A percentile compares a stretch with the other conserved stretches of the same genome.
Evolutionary conservation across 1,139 yeast genomes (phyloP).

Genomic region (Kodamaea suecica): DNA sequence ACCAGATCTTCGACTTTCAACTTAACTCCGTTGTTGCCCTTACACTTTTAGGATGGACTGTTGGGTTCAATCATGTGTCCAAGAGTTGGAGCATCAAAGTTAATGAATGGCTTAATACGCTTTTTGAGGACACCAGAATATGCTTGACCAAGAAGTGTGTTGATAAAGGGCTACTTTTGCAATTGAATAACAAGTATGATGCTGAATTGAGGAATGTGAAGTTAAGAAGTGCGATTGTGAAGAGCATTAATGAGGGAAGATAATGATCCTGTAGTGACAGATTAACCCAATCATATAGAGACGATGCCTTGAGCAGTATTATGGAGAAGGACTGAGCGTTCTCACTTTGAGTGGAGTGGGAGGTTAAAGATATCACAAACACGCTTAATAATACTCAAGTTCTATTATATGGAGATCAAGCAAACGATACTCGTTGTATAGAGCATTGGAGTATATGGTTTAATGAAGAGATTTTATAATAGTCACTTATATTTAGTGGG

Average conservation of each 20-base stretch:
- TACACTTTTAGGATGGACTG: slow-evolving; percentile 38
- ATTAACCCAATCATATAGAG: too few relatives aligned
- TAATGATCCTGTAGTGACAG: too few relatives aligned
- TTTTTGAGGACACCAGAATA: slow-evolving; percentile 37
- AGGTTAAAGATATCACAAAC: too few relatives aligned
- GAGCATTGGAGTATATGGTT: too few relatives aligned
- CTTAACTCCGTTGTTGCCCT: slow-evolving; percentile 35
- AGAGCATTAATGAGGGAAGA: slow-evolving; percentile 11
- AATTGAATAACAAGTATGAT: slow-evolving; percentile 25
- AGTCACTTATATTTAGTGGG: too few relatives aligned
- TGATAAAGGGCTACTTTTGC: slow-evolving; percentile 33
- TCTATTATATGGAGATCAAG: too few relatives aligned
- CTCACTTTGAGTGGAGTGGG: too few relatives aligned
- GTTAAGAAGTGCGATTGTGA: slow-evolving; percentile 17
- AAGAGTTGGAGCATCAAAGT: slow-evolving; percentile 35
- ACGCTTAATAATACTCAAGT: too few relatives aligned
- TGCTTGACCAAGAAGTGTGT: slow-evolving; percentile 38
- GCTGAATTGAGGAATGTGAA: slow-evolving; percentile 20
- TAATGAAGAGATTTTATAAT: too few relatives aligned
- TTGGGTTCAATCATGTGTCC: slow-evolving; percentile 45
- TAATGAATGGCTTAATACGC: slow-evolving; percentile 25
- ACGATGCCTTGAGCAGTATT: too few relatives aligned
- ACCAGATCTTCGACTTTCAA: slow-evolving; percentile 35
- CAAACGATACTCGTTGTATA: too few relatives aligned
- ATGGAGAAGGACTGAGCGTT: too few relatives aligned